Evolutionary conservation across 2,329 filamentous ascomycete genomes (phyloP).

Genomic region (Chaetomium sp.): DNA sequence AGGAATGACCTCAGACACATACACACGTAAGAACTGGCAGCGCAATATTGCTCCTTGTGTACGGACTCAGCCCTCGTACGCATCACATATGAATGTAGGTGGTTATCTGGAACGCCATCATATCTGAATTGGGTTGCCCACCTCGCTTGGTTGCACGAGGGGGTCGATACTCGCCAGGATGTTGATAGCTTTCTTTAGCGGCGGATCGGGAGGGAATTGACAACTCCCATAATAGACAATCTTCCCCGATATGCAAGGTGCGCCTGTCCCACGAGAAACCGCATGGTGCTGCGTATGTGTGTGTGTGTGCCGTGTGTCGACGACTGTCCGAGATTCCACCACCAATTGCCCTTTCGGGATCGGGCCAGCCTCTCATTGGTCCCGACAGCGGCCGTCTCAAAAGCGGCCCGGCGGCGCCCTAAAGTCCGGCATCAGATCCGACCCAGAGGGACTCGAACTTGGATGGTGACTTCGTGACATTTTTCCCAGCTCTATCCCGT

Average conservation of each 20-base stretch:
- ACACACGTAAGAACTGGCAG: background rate
- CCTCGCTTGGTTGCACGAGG: too few relatives aligned
- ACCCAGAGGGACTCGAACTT: background rate
- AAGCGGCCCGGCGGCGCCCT: background rate
- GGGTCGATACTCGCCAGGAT: background rate
- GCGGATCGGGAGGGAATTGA: background rate
- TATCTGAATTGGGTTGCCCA: too few relatives aligned
- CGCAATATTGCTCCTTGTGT: too few relatives aligned
- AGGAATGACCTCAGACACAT: background rate
- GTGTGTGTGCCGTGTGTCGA: background rate
- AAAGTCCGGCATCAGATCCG: background rate
- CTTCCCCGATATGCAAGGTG: background rate
- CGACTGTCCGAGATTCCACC: background rate
- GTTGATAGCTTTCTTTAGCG: too few relatives aligned
- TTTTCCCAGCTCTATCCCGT: background rate
- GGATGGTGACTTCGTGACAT: background rate
- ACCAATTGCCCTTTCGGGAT: constrained; percentile 34
- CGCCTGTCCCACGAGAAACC: background rate
- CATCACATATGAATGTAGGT: too few relatives aligned
- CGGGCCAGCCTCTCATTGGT: constrained; percentile 19
- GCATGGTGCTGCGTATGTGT: background rate
- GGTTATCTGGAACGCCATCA: too few relatives aligned
- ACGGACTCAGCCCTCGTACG: too few relatives aligned
- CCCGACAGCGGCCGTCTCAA: background rate
- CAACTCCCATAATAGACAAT: background rate